Evolutionary conservation across 495 filamentous ascomycete species (phyloP), one percentile per base, ranked within the genome.

Genomic region (Immersiella caudata): DNA sequence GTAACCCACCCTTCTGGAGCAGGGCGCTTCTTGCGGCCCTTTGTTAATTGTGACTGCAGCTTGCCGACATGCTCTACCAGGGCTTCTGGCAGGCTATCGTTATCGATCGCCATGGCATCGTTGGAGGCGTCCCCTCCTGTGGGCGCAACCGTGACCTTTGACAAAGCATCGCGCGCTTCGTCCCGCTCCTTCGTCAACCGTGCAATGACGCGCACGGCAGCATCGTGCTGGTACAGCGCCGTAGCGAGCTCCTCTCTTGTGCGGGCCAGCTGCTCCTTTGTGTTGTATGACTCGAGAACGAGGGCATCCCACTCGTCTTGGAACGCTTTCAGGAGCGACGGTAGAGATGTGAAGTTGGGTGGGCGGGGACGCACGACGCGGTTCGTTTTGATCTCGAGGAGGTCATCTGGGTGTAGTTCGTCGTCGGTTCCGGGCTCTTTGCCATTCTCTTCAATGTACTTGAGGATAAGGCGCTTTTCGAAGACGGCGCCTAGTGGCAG

Each of bases 221-320:
- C 96, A 84, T 99, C 95, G 72, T 97, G 89, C 78, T 97, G 93
- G 78, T 99, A 99, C 40, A 99, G 85, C 16, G 95, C 92, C 1
- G 93, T 92, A 56, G 91, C 91, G 33, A 99, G 87, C 80, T 99
- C 96, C 79, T 98, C 94, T 72, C 94, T 84, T 27, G 92, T 95
- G 73, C 96, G 93, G 52, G 89, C 84, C 67, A 99, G 80, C 67
- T 97, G 93, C 76, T 97, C 91, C 77, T 90, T 88, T 40, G 97
- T 81, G 60, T 91, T 93, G 76, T 92, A 97, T 60, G 92, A 89
- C 78, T 99, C 95, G 21, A 99, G 81, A 29, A 93, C 91, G 27
- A 97, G 77, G 11, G 95, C 90, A 78, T 99, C 95, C 95, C 95
- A 99, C 84, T 99, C 95, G 72, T 97, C 94, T 71, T 99, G 95